Evolutionary conservation across 2,329 filamentous ascomycete genomes (phyloP).

Genomic region (Gyromitra esculenta): DNA sequence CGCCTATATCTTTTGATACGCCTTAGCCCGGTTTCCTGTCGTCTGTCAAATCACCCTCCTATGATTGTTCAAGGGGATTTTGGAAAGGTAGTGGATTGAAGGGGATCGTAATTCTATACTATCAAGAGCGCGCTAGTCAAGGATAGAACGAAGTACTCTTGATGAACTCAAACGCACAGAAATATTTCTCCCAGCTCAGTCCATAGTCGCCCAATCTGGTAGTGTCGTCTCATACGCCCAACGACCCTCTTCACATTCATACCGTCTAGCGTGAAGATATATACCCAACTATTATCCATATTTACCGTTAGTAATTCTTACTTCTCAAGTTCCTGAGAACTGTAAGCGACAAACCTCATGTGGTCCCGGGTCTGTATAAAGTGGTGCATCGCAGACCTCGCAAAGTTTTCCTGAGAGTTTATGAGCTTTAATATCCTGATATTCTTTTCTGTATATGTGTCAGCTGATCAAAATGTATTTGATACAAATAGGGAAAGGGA

Average conservation of each 20-base stretch:
- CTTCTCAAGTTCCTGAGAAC: not conserved
- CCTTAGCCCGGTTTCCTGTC: not conserved
- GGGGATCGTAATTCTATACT: no score
- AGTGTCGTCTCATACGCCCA: constrained; percentile 90
- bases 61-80: not conserved
- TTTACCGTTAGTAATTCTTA: not conserved
- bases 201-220: constrained; percentile 81
- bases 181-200: not conserved
- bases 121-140: no score
- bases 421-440: constrained; percentile 90
- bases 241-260: constrained; percentile 80
- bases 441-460: constrained; percentile 67
- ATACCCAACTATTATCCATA: constrained; percentile 71
- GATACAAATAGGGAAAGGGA: not conserved
- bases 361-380: constrained; percentile 90
- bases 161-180: no score
- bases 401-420: constrained; percentile 89
- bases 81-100: no score
- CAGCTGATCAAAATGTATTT: not conserved
- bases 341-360: constrained; percentile 69
- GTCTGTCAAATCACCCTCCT: not conserved
- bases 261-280: constrained; percentile 90
- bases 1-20: no score
- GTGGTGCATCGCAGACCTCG: constrained; percentile 80
- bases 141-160: no score